phyloP scores from a whole-genome alignment of 2,329 filamentous ascomycete genomes.

The Triangularia verruculosa region DNA sequence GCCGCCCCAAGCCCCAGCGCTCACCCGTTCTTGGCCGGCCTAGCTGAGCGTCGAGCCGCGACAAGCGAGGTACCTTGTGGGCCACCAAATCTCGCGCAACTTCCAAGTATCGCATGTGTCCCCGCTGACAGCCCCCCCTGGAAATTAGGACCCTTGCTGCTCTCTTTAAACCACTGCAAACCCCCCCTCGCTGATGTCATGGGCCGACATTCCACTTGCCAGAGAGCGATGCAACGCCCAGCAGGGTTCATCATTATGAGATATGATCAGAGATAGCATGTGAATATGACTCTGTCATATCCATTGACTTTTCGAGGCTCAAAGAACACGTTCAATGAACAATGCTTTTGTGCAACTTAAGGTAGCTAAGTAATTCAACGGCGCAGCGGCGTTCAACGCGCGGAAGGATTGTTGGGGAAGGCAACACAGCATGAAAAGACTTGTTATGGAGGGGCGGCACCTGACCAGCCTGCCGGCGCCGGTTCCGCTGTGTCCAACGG shows the following conservation, averaged over 20 bases:
- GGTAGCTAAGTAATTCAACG: background rate
- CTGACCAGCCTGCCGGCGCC: conserved; percentile 5
- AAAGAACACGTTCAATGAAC: background rate
- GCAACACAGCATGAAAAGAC: background rate
- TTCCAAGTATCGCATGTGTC: conserved; percentile 16
- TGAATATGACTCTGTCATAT: background rate
- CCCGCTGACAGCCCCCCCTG: conserved; percentile 10
- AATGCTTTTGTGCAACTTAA: background rate
- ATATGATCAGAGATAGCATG: background rate
- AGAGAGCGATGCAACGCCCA: background rate
- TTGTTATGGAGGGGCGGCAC: conserved; percentile 1
- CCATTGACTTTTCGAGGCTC: background rate
- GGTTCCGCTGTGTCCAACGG: conserved; percentile 1
- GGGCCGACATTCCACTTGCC: conserved; percentile 11
- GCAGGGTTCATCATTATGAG: background rate
- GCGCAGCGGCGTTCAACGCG: background rate
- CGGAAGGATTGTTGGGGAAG: conserved; percentile 7
- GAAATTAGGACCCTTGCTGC: conserved; percentile 22
- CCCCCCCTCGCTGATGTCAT: conserved; percentile 28
- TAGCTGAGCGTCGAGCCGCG: conserved; percentile 13
- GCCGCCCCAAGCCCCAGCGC: conserved; percentile 12
- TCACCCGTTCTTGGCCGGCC: conserved; percentile 23
- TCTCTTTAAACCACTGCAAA: background rate
- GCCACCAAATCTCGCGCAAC: conserved; percentile 1
- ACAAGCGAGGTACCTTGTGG: conserved; percentile 21